Evolutionary conservation across 257 asterid genomes (phyloP).

Genomic region (Galeopsis tetrahit): DNA sequence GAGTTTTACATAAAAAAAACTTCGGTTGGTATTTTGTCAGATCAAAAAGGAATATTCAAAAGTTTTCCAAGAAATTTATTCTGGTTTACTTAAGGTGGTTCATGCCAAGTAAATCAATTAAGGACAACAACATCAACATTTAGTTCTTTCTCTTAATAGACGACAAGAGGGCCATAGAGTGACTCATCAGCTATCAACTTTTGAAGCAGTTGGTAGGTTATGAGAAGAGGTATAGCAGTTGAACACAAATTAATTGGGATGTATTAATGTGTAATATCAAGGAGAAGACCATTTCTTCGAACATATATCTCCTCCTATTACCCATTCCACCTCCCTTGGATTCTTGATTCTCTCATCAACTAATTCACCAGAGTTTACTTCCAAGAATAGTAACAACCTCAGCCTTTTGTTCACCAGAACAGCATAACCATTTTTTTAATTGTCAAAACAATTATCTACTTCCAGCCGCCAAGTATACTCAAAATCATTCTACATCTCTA

Average conservation of each 20-base stretch:
- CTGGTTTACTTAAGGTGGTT: background rate
- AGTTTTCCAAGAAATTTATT: background rate
- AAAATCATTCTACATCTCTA: conserved; percentile 4
- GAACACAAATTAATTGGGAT: background rate
- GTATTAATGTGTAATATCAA: background rate
- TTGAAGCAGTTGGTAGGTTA: background rate
- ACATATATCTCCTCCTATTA: conserved; percentile 2
- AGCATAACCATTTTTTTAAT: background rate
- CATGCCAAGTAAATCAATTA: conserved; percentile 3
- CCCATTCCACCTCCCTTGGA: conserved; percentile 10
- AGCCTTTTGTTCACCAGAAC: background rate
- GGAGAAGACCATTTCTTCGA: background rate
- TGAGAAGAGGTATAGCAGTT: background rate
- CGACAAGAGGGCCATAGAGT: background rate
- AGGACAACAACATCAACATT: conserved; percentile 6
- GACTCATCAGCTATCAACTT: conserved; percentile 13
- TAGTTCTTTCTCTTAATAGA: conserved; percentile 1
- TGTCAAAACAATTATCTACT: background rate
- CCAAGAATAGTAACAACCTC: background rate
- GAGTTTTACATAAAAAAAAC: background rate
- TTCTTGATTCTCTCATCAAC: conserved; percentile 3
- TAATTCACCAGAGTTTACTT: background rate
- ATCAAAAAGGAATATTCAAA: background rate
- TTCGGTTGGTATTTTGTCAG: background rate
- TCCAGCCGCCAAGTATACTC: conserved; percentile 3